A percentile compares a stretch with the other conserved stretches of the same genome.
Evolutionary conservation across 495 filamentous ascomycete genomes (phyloP).

Genomic region (Aspergillus bertholletiae): DNA sequence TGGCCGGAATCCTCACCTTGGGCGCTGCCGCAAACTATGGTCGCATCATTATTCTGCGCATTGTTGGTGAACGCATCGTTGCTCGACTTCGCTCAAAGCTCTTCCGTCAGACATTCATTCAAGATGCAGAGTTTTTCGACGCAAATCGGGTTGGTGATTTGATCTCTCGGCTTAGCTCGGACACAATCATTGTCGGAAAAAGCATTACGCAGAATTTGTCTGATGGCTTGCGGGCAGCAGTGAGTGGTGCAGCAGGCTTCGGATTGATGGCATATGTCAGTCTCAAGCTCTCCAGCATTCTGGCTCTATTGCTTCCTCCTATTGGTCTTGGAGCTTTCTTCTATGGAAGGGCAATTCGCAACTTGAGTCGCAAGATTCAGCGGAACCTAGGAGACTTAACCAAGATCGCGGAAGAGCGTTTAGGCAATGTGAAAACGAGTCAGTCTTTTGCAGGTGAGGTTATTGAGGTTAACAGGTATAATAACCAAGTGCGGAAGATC

Average conservation of each 20-base stretch:
- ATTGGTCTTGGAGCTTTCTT: slow-evolving; percentile 89
- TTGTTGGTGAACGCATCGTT: slow-evolving; percentile 92
- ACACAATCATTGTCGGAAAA: slow-evolving; percentile 96
- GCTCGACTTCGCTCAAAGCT: slow-evolving; percentile 83
- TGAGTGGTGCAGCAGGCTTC: slow-evolving; percentile 86
- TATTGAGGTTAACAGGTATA: slow-evolving; percentile 86
- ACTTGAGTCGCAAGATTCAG: slow-evolving; percentile 85
- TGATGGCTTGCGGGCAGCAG: slow-evolving; percentile 82
- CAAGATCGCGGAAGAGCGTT: slow-evolving; percentile 92
- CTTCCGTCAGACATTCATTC: slow-evolving; percentile 83
- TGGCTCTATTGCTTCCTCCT: slow-evolving; percentile 83
- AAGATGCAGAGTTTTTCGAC: slow-evolving; percentile 98
- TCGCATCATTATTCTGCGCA: slow-evolving; percentile 87
- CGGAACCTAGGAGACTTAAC: slow-evolving; percentile 86
- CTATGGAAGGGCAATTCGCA: slow-evolving; percentile 83
- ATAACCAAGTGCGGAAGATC: slow-evolving; percentile 84
- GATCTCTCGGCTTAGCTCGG: slow-evolving; percentile 90
- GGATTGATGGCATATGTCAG: slow-evolving; percentile 90
- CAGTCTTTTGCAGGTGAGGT: slow-evolving; percentile 94
- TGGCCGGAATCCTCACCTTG: slow-evolving; percentile 64
- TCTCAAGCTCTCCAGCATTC: slow-evolving; percentile 81
- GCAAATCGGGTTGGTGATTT: slow-evolving; percentile 95
- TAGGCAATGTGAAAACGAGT: slow-evolving; percentile 92
- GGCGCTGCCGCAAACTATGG: slow-evolving; percentile 90
- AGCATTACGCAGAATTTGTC: slow-evolving; percentile 97